Evolutionary conservation across 2,329 filamentous ascomycete species (phyloP), one percentile per base, ranked within the genome.

Genomic region (Colletotrichum phormii): DNA sequence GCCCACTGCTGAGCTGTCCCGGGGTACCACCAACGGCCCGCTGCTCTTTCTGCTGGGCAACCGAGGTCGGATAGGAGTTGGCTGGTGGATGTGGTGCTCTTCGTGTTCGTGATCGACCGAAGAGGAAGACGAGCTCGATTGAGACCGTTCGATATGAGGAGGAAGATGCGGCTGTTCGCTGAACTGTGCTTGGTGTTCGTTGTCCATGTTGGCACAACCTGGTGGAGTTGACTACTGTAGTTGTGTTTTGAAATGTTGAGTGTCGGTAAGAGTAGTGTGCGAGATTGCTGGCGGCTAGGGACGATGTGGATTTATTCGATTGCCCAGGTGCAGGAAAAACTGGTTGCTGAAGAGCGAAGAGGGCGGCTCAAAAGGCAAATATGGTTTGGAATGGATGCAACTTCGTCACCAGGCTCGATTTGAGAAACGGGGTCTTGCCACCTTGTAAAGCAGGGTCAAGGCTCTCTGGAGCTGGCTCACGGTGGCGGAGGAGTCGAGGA

Each of bases 11-110:
- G 89, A 90, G 78, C 89, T 93, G 79, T 96, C 93, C 76, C 94
- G 90, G 46, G 93, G 92, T 51, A 97, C 93, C 75, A 95, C 93
- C 75, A 97, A 92, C 60, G 94, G 95, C 70, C 93, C 93, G 80
- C 93, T 96, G 77, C 92, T 94, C 83, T 95, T 94, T 61, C 94
- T 89, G 77, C 90, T 93, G 22, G 90, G 90, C 72, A 96, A 85
- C 68, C 89, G 89, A 33, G 94, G 94, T 46, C 94, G 90, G 18
- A 83, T 82, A 1, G 89, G 87, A 9, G 87, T 80, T 35, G 89
- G 88, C 29, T 86, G 84, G 72, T 88, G 86, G 33, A 89, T 86
- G 31, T 81, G 76, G 58, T 79, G 77, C 24, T 83, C 82, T 75
- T 79, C 77, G n/a, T 84, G 81, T n/a, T 74, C 69, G 33, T 78